Base-by-base conservation (phyloP, 345 rosid species). In the Brassica nigra region DNA sequence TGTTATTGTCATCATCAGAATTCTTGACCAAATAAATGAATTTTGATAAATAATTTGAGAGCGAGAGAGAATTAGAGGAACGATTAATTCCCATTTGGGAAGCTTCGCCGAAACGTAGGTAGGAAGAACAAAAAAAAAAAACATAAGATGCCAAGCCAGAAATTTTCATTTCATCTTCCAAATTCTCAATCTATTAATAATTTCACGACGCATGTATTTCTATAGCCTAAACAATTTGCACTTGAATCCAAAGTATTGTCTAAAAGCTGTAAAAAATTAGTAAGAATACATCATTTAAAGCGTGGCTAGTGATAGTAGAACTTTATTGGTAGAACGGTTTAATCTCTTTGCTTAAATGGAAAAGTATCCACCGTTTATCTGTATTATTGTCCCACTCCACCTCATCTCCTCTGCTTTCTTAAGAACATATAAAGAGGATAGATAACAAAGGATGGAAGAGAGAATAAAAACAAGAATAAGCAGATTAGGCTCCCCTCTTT, bases 121-220 rank as follows among this genome's bases (percentile, higher is more conserved):
- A 4, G 52, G 8, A 44, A 44, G 52, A 44, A 44, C 15, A 12
- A 11, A 20, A 20, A 20, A 20, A 20, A 20, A 20, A 31, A 44
- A 44, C 54, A 44, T 49, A 49, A 49, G 16, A 49, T 49, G 57
- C 57, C 57, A n/a, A 49, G 70, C 69, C 49, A 65, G 14, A 37
- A 66, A 5, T 39, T 12, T 39, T 66, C 5, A 39, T 39, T 39
- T 39, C 10, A 37, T 39, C 9, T 66, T 37, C 2, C 55, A 20
- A 36, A 20, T 20, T 66, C 30, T 36, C 30, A 36, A 66, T 66
- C 29, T 23, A 20, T 65, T 39, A 31, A 31, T 31, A 63, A n/a
- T 10, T 14, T 39, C 23, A 42, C 57, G 57, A 67, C 20, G 57
- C 57, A 42, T 67, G 33, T 39, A 66, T 8, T 11, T 39, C 33